Evolutionary conservation across 805 yeast genomes (phyloP).

Genomic region (Starmerella floricola): DNA sequence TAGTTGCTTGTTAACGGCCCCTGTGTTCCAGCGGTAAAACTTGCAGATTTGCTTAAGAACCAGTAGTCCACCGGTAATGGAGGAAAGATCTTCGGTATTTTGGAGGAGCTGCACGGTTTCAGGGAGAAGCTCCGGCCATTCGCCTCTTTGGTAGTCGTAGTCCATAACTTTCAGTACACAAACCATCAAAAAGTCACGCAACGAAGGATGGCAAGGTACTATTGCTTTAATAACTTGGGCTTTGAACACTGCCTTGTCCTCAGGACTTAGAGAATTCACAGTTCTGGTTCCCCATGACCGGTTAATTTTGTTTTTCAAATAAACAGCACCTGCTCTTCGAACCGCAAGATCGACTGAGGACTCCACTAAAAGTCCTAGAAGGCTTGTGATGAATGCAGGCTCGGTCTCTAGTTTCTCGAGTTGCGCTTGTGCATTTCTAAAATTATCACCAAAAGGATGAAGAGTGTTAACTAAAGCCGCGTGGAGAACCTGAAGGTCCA

Average conservation of each 20-base stretch:
- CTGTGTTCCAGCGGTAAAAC: conserved; percentile 58
- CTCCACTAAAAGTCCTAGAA: conserved; percentile 59
- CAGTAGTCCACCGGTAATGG: conserved; percentile 55
- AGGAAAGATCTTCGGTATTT: conserved; percentile 31
- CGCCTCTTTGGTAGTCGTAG: conserved; percentile 36
- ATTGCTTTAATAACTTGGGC: conserved; percentile 57
- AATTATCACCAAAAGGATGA: conserved; percentile 41
- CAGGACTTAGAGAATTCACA: conserved; percentile 24
- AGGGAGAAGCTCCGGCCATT: conserved; percentile 46
- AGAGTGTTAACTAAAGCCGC: conserved; percentile 72
- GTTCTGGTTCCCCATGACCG: conserved; percentile 44
- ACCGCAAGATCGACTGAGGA: conserved; percentile 40
- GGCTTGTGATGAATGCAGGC: conserved; percentile 71
- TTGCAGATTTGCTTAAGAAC: conserved; percentile 60
- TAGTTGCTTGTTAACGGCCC: conserved; percentile 40
- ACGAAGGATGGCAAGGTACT: conserved; percentile 35
- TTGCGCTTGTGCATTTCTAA: conserved; percentile 59
- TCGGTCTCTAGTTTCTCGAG: conserved; percentile 43
- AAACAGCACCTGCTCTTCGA: conserved; percentile 66
- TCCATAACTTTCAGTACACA: conserved; percentile 34
- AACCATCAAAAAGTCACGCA: conserved; percentile 34
- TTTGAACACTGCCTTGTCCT: conserved; percentile 63
- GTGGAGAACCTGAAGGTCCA: conserved; percentile 37
- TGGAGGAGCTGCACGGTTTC: conserved; percentile 37
- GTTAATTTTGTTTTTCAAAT: conserved; percentile 61